phyloP scores from a whole-genome alignment of 140 eudicot species.

The Ambrosia hybrid region DNA sequence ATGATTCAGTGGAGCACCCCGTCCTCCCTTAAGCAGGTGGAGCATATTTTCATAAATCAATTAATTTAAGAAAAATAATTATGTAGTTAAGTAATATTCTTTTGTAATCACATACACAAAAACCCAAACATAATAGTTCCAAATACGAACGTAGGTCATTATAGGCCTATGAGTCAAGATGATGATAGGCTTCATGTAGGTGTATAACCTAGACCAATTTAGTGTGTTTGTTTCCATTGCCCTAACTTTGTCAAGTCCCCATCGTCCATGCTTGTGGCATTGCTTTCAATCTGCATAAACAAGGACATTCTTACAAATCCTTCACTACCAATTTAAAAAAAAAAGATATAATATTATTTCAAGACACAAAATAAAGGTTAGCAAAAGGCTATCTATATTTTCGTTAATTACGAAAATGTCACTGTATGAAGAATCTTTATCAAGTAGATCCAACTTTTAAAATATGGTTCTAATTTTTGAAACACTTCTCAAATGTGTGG shows the following conservation, averaged over 20 bases:
- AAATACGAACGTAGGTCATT: constrained; percentile 32
- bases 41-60: no score
- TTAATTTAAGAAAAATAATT: no score
- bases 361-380: no score
- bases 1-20: no score
- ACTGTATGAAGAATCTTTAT: no score
- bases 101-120: constrained; percentile 15
- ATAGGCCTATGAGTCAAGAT: constrained; percentile 23
- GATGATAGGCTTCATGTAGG: constrained; percentile 23
- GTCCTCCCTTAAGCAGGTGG: no score
- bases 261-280: constrained; percentile 38
- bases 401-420: no score
- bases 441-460: no score
- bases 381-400: no score
- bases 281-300: constrained; percentile 41
- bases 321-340: neutral
- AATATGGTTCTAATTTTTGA: no score
- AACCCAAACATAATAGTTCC: constrained; percentile 33
- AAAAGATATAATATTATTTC: neutral
- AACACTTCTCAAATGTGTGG: no score
- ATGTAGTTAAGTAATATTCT: constrained; percentile 3
- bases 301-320: constrained; percentile 26
- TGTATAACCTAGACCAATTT: constrained; percentile 35
- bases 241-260: constrained; percentile 39
- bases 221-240: constrained; percentile 35